These are phyloP conservation scores for Solanum rostratum DNA, from an alignment of 257 asterid species.

Conservation along the genomic window DNA sequence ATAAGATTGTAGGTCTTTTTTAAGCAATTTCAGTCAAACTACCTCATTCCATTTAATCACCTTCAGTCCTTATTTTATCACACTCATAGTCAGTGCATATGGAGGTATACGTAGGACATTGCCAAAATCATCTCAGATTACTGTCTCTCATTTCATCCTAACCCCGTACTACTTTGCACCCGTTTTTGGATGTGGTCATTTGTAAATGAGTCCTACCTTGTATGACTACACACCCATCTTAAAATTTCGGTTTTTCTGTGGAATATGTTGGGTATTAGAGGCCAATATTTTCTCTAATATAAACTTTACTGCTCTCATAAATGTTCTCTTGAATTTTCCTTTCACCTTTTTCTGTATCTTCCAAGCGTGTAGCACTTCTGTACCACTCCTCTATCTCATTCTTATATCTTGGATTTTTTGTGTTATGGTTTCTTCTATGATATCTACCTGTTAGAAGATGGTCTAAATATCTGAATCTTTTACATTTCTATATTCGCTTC, in stretches of 20 bases:
- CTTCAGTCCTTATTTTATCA: not conserved
- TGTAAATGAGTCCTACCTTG: not conserved
- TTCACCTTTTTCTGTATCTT: not conserved
- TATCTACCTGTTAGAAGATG: not conserved
- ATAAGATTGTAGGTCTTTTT: not conserved
- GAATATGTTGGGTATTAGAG: not conserved
- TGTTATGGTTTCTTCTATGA: not conserved
- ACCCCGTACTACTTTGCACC: not conserved
- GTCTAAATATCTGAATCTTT: not conserved
- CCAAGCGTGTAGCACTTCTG: not conserved
- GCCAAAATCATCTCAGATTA: not conserved
- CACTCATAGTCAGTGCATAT: not conserved
- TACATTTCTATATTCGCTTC: not conserved
- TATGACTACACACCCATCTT: not conserved
- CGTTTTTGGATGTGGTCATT: not conserved
- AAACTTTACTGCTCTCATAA: not conserved
- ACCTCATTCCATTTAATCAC: not conserved
- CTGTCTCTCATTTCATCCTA: not conserved
- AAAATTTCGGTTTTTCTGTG: not conserved
- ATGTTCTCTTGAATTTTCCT: not conserved
- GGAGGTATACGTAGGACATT: not conserved
- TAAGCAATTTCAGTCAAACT: not conserved
- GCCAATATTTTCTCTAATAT: not conserved
- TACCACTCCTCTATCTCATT: not conserved
- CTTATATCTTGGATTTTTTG: not conserved